Conservation (phyloP, 176 grass and related monocot genomes). For the Triticum urartu region DNA sequence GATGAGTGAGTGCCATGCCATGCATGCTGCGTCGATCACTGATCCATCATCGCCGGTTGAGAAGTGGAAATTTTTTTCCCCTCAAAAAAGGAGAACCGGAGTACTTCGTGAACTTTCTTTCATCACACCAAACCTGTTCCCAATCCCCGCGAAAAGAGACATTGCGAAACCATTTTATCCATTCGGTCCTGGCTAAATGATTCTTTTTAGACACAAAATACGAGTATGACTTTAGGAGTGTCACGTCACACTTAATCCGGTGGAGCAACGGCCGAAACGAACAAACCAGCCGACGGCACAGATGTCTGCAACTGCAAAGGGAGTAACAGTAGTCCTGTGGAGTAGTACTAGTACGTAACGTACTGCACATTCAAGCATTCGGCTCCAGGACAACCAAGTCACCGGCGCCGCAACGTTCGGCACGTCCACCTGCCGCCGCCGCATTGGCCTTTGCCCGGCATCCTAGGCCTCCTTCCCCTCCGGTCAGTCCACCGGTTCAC, state of each 20-base stretch:
- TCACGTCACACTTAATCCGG: too few relatives aligned
- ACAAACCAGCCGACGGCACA: slow-evolving; percentile 19
- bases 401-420: slow-evolving; percentile 49
- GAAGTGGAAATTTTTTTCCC: too few relatives aligned
- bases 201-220: too few relatives aligned
- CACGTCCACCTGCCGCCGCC: background rate
- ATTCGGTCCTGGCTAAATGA: too few relatives aligned
- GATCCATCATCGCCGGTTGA: too few relatives aligned
- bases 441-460: slow-evolving; percentile 28
- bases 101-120: too few relatives aligned
- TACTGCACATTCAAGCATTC: background rate
- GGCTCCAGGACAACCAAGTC: background rate
- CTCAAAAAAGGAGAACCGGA: too few relatives aligned
- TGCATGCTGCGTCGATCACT: background rate
- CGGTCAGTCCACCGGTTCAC: slow-evolving; percentile 21
- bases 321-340: background rate
- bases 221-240: too few relatives aligned
- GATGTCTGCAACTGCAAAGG: background rate
- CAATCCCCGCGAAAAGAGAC: too few relatives aligned
- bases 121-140: too few relatives aligned
- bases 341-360: too few relatives aligned
- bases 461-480: slow-evolving; percentile 39
- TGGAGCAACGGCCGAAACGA: slow-evolving; percentile 38
- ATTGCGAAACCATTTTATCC: too few relatives aligned
- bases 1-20: background rate